Conservation (phyloP, 164 flowering plant species). For the Magnolia changhungtana region DNA sequence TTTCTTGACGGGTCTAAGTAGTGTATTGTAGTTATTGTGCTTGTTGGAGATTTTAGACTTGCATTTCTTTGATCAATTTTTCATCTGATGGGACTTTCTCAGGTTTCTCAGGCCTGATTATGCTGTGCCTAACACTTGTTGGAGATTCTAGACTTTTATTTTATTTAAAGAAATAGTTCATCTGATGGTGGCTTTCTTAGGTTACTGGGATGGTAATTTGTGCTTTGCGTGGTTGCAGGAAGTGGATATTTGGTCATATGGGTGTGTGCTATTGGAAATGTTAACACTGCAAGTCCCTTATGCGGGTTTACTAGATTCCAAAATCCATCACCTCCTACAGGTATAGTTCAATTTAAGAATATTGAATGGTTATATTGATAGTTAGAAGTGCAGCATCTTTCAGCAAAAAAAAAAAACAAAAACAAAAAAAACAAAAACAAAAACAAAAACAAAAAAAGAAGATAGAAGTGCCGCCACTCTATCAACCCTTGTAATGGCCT, state of each 20-base stretch:
- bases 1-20: no score
- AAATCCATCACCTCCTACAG: conserved; percentile 60
- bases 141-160: no score
- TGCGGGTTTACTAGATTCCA: conserved; percentile 46
- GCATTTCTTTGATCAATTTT: no score
- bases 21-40: no score
- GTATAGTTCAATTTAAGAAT: conserved; percentile 29
- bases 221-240: conserved; percentile 48
- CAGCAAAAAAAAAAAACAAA: neutral
- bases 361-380: neutral
- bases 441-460: neutral
- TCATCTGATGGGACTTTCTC: neutral
- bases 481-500: neutral
- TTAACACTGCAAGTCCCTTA: conserved; percentile 79
- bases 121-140: no score
- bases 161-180: neutral
- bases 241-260: conserved; percentile 96
- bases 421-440: no score
- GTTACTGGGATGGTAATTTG: neutral
- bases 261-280: conserved; percentile 77
- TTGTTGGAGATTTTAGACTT: no score
- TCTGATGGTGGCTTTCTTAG: neutral
- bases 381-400: neutral
- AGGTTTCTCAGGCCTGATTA: no score
- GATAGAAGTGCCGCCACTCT: neutral